These are phyloP conservation scores for Claviceps monticola DNA, from an alignment of 2,329 filamentous ascomycete genomes.

Conservation along the genomic window DNA sequence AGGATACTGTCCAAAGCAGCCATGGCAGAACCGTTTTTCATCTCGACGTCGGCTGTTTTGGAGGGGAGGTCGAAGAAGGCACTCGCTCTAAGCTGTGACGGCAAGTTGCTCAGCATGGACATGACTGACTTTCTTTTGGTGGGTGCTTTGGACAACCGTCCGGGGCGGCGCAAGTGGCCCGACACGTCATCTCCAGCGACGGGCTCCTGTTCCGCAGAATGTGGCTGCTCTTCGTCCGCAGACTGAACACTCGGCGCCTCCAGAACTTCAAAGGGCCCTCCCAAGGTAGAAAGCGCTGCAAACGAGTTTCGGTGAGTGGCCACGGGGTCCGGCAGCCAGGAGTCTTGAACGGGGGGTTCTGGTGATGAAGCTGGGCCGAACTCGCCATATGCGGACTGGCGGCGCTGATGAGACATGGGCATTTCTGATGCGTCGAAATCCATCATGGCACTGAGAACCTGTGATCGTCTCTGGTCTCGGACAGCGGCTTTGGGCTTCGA, in stretches of 20 bases:
- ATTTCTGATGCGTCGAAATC: constrained; percentile 10
- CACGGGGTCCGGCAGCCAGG: constrained; percentile 34
- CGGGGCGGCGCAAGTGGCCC: constrained; percentile 19
- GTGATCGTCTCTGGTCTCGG: constrained; percentile 57
- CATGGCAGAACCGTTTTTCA: constrained; percentile 70
- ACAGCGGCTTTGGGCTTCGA: constrained; percentile 51
- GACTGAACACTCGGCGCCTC: constrained; percentile 8
- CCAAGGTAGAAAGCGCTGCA: constrained; percentile 17
- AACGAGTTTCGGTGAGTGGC: constrained; percentile 24
- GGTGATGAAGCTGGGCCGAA: constrained; percentile 7
- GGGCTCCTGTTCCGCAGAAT: constrained; percentile 6
- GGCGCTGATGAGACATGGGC: constrained; percentile 1
- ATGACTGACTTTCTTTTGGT: constrained; percentile 20
- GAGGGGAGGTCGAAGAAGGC: constrained; percentile 71
- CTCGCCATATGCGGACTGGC: constrained; percentile 12
- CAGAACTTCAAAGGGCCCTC: constrained; percentile 7
- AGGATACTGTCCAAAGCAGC: constrained; percentile 83
- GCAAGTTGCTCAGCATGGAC: constrained; percentile 33
- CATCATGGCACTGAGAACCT: constrained; percentile 51
- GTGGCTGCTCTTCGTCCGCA: constrained; percentile 1
- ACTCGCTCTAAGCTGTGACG: constrained; percentile 78
- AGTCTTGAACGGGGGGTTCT: constrained; percentile 12
- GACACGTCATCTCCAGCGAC: constrained; percentile 7
- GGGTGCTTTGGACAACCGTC: constrained; percentile 18
- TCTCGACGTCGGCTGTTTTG: constrained; percentile 33